Percentiles rank a stretch among this genome's conserved stretches.
Conservation (phyloP, 2,329 filamentous ascomycete genomes). For the Fusarium hainanense region DNA sequence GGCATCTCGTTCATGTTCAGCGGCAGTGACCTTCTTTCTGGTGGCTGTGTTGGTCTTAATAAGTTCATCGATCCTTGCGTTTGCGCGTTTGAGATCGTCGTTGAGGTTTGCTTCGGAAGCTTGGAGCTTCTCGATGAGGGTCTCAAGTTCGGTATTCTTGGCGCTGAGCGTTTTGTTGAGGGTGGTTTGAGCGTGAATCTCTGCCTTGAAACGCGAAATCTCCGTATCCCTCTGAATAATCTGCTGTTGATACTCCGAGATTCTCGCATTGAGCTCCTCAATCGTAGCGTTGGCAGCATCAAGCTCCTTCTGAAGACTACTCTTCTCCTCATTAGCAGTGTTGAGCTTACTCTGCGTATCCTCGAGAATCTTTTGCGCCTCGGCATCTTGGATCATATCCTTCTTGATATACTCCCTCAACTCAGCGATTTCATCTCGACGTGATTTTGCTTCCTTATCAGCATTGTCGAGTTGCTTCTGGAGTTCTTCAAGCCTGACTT, state of each 20-base stretch:
- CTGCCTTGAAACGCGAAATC: neutral
- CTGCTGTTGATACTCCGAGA: neutral
- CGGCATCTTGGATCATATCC: neutral
- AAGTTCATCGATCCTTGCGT: neutral
- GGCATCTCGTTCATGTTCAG: rapidly evolving
- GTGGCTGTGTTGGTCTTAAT: neutral
- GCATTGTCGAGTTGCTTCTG: neutral
- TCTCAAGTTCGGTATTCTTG: neutral
- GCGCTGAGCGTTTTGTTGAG: neutral
- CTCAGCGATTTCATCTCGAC: neutral
- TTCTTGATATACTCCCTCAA: neutral
- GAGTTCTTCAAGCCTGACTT: neutral
- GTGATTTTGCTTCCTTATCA: neutral
- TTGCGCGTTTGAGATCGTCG: neutral
- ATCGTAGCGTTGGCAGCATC: neutral
- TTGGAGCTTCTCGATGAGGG: neutral
- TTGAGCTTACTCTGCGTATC: neutral
- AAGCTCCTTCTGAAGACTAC: neutral
- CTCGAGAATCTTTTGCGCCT: neutral
- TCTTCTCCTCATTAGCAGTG: neutral
- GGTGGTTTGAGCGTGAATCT: neutral
- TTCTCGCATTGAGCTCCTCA: neutral
- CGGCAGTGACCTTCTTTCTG: neutral
- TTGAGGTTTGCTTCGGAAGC: neutral
- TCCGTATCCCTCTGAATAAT: neutral